These are phyloP conservation scores for Phaeosphaeria sp. DNA, from an alignment of 2,329 filamentous ascomycete species.

Conservation along the genomic window DNA sequence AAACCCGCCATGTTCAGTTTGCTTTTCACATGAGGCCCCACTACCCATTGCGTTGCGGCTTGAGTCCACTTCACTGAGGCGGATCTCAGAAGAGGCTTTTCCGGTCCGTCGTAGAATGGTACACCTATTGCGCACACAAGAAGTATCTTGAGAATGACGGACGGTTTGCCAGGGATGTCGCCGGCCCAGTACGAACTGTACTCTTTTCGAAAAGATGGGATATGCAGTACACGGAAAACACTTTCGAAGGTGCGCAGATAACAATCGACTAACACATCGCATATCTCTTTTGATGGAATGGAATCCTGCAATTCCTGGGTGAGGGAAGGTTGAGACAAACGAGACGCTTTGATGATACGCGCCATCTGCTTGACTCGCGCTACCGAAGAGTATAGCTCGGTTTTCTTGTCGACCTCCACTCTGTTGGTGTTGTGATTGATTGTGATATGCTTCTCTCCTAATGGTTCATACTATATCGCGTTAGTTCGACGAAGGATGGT, in stretches of 20 bases:
- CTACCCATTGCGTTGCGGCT: conserved; percentile 63
- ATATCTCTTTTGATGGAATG: conserved; percentile 56
- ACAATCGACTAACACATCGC: conserved; percentile 56
- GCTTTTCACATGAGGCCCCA: conserved; percentile 61
- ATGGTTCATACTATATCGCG: conserved; percentile 21
- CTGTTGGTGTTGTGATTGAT: conserved; percentile 51
- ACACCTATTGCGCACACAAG: conserved; percentile 45
- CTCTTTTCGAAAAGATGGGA: conserved; percentile 57
- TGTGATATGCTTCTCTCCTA: conserved; percentile 18
- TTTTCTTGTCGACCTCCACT: conserved; percentile 36
- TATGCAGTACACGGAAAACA: conserved; percentile 58
- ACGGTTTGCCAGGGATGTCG: conserved; percentile 51
- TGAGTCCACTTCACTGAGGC: conserved; percentile 60
- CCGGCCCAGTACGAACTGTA: conserved; percentile 60
- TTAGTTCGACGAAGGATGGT: neutral
- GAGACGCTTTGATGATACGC: conserved; percentile 58
- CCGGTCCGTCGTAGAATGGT: conserved; percentile 57
- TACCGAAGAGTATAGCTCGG: conserved; percentile 29
- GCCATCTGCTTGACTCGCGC: conserved; percentile 60
- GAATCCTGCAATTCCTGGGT: conserved; percentile 49
- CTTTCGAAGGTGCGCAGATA: conserved; percentile 60
- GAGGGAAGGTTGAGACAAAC: conserved; percentile 51
- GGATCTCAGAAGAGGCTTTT: conserved; percentile 52
- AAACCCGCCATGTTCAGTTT: conserved; percentile 59
- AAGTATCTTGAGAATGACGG: conserved; percentile 60